Base-by-base conservation (phyloP, 768 basidiomycete genomes). In the Albatrellus ellisii region DNA sequence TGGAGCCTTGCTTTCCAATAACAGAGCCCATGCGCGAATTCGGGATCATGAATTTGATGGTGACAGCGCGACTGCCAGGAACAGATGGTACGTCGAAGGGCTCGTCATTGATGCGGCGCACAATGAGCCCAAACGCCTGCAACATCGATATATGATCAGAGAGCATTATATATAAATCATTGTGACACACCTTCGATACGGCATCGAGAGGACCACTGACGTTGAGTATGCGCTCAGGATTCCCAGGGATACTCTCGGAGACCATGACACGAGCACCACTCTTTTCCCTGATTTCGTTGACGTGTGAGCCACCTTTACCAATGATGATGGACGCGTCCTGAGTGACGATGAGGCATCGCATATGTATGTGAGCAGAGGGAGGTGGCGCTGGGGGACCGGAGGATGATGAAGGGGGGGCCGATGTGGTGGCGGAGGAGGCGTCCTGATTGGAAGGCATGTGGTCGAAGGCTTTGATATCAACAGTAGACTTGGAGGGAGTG, bases 281-380 rank as follows among this genome's bases (percentile, higher is more conserved):
- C 69, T 94, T 95, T 62, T 98, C 95, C 47, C 95, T 72, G 48
- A 99, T 98, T 62, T 99, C 95, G 54, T 95, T 97, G 52, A 99
- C 92, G 63, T 98, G 95, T 33, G 84, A 75, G 49, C 94, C 94
- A 38, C 70, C 85, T 63, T 90, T 89, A 27, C 95, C 95, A 51
- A 99, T 99, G 67, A 98, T 98, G 64, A 99, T 94, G 42, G 89
- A 92, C 10, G 95, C 95, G 63, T 99, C 95, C 64, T 97, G 92
- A 8, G 95, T 98, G 53, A 99, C 95, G 57, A 99, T 99, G 55
- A 99, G 69, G 60, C 90, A 92, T 35, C 94, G 79, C 90, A 99
- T 94, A 56, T 92, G 85, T 53, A 99, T 99, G 62, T 77, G 78
- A 25, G 83, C 80, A 14, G 85, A 77, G 20, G 83, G 82, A 9